Conservation (phyloP, 2,329 filamentous ascomycete genomes). For the Fusarium sacchari region DNA sequence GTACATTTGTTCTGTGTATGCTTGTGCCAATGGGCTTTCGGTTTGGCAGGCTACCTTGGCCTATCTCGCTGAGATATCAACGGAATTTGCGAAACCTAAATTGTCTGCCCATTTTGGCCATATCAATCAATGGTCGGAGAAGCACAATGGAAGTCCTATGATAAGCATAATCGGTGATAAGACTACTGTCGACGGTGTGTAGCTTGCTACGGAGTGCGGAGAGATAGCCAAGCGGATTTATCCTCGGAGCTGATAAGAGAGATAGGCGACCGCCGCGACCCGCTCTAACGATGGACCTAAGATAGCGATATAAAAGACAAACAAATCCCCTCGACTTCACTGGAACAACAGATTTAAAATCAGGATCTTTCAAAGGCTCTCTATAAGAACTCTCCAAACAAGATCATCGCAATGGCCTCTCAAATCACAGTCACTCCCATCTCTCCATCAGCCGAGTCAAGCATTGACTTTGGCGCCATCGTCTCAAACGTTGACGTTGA, state of each 20-base stretch:
- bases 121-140: neutral
- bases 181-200: neutral
- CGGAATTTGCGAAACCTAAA: neutral
- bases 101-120: neutral
- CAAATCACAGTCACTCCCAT: constrained; percentile 52
- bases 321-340: neutral
- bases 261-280: constrained; percentile 36
- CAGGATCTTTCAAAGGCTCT: neutral
- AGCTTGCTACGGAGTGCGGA: neutral
- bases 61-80: neutral
- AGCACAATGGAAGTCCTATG: no score
- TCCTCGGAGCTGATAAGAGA: neutral
- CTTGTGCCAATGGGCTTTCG: neutral
- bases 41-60: neutral
- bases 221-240: neutral
- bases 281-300: neutral
- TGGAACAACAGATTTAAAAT: neutral
- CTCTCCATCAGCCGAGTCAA: constrained; percentile 49
- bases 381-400: neutral
- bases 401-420: constrained; percentile 29
- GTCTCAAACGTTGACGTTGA: constrained; percentile 69
- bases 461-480: constrained; percentile 69
- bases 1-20: neutral
- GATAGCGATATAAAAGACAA: constrained; percentile 14
- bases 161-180: neutral